phyloP scores from a whole-genome alignment of 192 early-diverging fungal genomes.

The Coemansia sp. region DNA sequence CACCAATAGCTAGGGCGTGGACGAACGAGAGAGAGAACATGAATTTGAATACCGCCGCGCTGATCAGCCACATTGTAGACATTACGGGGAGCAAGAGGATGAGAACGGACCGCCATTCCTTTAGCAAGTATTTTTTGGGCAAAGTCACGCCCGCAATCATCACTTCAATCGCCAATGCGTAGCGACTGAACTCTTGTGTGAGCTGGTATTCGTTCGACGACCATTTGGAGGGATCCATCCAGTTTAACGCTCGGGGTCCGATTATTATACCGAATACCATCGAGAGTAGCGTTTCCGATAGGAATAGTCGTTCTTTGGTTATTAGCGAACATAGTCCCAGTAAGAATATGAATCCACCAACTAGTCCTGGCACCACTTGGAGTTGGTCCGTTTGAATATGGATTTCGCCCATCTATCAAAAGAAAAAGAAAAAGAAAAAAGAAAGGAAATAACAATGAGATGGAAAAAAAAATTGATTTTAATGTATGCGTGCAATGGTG shows the following conservation, averaged over 20 bases:
- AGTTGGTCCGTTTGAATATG: constrained; percentile 28
- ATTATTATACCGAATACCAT: constrained; percentile 84
- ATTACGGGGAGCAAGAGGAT: constrained; percentile 82
- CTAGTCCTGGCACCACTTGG: constrained; percentile 54
- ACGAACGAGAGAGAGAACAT: constrained; percentile 58
- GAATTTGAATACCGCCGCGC: constrained; percentile 68
- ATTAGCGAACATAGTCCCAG: constrained; percentile 69
- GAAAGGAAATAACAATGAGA: neutral
- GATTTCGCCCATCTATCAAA: constrained; percentile 50
- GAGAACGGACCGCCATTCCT: constrained; percentile 66
- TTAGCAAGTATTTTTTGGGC: constrained; percentile 76
- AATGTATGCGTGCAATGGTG: too few species aligned
- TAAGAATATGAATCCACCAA: constrained; percentile 74
- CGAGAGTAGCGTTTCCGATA: constrained; percentile 83
- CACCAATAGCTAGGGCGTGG: constrained; percentile 77
- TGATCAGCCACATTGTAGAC: constrained; percentile 78
- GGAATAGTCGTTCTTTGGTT: constrained; percentile 69
- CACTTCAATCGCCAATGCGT: constrained; percentile 82
- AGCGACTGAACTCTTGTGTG: constrained; percentile 72
- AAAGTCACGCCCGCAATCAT: constrained; percentile 85
- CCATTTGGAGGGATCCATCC: constrained; percentile 71
- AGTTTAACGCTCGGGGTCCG: constrained; percentile 72
- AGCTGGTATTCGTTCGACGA: constrained; percentile 56
- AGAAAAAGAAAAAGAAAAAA: too few species aligned
- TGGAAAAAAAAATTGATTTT: neutral